Conservation (phyloP, 805 yeast species). For the Torulaspora franciscae region DNA sequence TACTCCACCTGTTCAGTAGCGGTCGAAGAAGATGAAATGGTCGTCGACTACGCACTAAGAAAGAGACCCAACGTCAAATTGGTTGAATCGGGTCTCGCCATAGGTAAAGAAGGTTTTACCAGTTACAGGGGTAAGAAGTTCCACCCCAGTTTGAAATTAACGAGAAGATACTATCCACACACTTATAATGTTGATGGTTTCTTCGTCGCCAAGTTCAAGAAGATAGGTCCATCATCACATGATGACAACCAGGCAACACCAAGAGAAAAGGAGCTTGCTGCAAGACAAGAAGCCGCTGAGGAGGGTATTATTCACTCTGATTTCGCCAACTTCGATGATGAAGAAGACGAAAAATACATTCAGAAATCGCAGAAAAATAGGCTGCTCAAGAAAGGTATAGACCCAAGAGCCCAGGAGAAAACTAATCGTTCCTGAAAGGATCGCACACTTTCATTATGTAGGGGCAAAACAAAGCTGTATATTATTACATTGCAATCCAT, state of each 20-base stretch:
- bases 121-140: constrained; percentile 90
- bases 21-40: constrained; percentile 97
- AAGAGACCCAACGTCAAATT: constrained; percentile 94
- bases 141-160: constrained; percentile 66
- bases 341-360: constrained; percentile 69
- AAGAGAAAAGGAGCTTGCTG: constrained; percentile 71
- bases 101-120: constrained; percentile 95
- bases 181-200: constrained; percentile 98
- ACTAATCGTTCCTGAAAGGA: neutral
- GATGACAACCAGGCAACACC: constrained; percentile 86
- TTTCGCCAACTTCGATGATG: constrained; percentile 75
- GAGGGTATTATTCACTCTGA: constrained; percentile 82
- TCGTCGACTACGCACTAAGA: constrained; percentile 94
- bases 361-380: constrained; percentile 60
- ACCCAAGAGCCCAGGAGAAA: constrained; percentile 45
- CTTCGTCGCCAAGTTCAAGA: constrained; percentile 93
- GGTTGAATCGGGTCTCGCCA: constrained; percentile 85
- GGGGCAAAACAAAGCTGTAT: constrained; percentile 8
- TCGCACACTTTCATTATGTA: neutral
- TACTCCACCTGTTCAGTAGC: constrained; percentile 98
- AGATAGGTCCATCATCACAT: constrained; percentile 79
- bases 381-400: constrained; percentile 66
- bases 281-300: constrained; percentile 75
- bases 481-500: constrained; percentile 7
- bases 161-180: constrained; percentile 97